A percentile compares a stretch with the other conserved stretches of the same genome.
phyloP scores from a whole-genome alignment of 1,284 basidiomycete species.

The Trametes hirsuta region DNA sequence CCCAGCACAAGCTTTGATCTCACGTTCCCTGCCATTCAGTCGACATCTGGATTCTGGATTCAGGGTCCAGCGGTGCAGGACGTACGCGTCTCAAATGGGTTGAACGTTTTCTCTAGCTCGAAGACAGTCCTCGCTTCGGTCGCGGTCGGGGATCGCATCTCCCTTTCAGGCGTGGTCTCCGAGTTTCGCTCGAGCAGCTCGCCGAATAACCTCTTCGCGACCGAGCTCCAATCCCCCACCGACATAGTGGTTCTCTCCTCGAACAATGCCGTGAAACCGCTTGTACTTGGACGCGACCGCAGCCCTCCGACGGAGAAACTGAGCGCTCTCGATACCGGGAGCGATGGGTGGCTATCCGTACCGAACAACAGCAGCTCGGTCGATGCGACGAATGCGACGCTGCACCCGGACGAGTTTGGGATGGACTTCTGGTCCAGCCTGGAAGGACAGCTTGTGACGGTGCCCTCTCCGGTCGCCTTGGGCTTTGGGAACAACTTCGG shows the following conservation, averaged over 20 bases:
- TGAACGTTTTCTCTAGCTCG: conserved; percentile 50
- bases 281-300: conserved; percentile 54
- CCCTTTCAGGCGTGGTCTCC: conserved; percentile 47
- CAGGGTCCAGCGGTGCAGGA: conserved; percentile 47
- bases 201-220: conserved; percentile 51
- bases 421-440: conserved; percentile 68
- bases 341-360: conserved; percentile 55
- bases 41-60: conserved; percentile 53
- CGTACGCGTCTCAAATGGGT: conserved; percentile 44
- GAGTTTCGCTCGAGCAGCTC: conserved; percentile 50
- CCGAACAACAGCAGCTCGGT: conserved; percentile 56
- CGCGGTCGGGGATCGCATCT: conserved; percentile 52
- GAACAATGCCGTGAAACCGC: conserved; percentile 49
- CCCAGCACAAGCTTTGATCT: not conserved
- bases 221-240: conserved; percentile 53
- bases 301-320: conserved; percentile 54
- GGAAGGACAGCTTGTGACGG: conserved; percentile 58
- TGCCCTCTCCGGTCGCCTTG: conserved; percentile 50
- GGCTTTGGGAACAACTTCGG: conserved; percentile 56
- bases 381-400: conserved; percentile 46
- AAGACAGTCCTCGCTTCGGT: conserved; percentile 47
- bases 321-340: conserved; percentile 52
- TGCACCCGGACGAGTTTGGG: conserved; percentile 53
- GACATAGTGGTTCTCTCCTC: conserved; percentile 51
- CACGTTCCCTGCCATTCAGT: conserved; percentile 29